phyloP scores from a whole-genome alignment of 306 rosid species.

The Prunus dulcis region DNA sequence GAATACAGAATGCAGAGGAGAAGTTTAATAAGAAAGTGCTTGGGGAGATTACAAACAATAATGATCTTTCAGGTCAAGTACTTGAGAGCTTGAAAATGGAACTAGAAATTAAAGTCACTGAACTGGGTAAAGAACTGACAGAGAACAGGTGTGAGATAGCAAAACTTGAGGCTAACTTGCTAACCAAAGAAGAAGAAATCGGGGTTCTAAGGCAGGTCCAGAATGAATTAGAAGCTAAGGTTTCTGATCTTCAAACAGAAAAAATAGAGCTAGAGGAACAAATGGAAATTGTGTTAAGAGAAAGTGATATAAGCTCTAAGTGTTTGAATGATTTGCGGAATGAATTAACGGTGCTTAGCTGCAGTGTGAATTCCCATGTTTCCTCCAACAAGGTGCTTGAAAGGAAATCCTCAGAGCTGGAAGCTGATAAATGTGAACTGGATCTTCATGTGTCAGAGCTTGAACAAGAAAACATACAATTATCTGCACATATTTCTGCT shows the following conservation, averaged over 20 bases:
- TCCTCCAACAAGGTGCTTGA: conserved; percentile 37
- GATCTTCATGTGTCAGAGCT: conserved; percentile 31
- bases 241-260: conserved; percentile 33
- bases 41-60: conserved; percentile 23
- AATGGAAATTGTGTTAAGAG: conserved; percentile 29
- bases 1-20: conserved; percentile 34
- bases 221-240: conserved; percentile 32
- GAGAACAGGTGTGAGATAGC: conserved; percentile 24
- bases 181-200: conserved; percentile 38
- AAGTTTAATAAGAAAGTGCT: conserved; percentile 19
- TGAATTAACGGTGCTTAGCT: conserved; percentile 30
- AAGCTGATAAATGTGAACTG: conserved; percentile 28
- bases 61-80: conserved; percentile 16
- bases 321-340: conserved; percentile 35
- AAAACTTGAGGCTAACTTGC: conserved; percentile 23
- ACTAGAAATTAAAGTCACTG: conserved; percentile 29
- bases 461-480: conserved; percentile 27
- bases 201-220: conserved; percentile 17
- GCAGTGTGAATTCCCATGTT: conserved; percentile 29
- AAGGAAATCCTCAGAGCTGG: conserved; percentile 33
- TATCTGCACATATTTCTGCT: conserved; percentile 17
- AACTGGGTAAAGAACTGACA: conserved; percentile 31
- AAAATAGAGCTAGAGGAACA: conserved; percentile 32
- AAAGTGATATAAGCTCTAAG: conserved; percentile 33
- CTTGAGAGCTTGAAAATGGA: conserved; percentile 28